Evolutionary conservation across 176 grass and related monocot species (phyloP), one percentile per base, ranked within the genome.

Genomic region (Hyparrhenia diplandra): DNA sequence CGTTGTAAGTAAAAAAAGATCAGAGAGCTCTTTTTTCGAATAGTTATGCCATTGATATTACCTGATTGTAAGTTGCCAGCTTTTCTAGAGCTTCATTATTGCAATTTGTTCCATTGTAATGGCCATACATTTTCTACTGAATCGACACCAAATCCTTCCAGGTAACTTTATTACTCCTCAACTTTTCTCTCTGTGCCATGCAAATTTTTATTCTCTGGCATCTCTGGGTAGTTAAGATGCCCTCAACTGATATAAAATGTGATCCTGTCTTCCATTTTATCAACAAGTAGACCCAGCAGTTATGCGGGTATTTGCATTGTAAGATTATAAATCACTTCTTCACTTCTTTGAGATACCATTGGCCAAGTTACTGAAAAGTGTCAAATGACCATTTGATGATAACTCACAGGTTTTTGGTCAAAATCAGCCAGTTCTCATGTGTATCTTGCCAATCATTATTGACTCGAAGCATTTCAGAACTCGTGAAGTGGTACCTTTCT

Each of bases 81-180:
- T 59, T 86, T 80, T 83, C 18, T 77, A 98, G 92, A 92, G 92
- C 76, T 98, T 98, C 70, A 85, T 98, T 65, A 83, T 98, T 64
- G 95, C 92, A 46, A 84, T 98, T 73, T 91, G 82, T 51, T 84
- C 92, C 14, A 95, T 98, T 77, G 92, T 95, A 69, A 88, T 91
- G 82, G 86, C 95, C 72, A 98, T n/a, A n/a, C 95, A 30, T 93
- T 98, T 91, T 98, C 95, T 66, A 98, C 92, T 67, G 95, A 77
- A 86, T 89, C n/a, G 86, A 93, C 71, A 89, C 84, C 20, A 85
- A 84, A 85, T 91, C 92, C 10, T 93, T 95, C 82, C 71, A 95
- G 82, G 92, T 98, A 81, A 80, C 74, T 71, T 74, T 13, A 5
- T 18, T 69, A 64, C 1, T 32, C 7, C n/a, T 61, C 35, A 40